Evolutionary conservation across 805 yeast species (phyloP).

Genomic region (Saccharomyces cerevisiae): DNA sequence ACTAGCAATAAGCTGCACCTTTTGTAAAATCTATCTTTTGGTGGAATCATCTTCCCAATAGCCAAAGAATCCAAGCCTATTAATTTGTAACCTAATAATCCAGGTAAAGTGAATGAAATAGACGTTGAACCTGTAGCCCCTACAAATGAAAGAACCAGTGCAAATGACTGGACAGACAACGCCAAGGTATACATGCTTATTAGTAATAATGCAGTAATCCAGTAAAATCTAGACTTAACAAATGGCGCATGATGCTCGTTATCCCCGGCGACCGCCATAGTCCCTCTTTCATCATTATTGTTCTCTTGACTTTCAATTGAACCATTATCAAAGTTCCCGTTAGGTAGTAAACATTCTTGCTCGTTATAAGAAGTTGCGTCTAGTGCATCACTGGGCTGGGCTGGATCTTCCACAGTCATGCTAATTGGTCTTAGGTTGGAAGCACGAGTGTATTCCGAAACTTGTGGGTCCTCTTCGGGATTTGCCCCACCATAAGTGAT

Average conservation of each 20-base stretch:
- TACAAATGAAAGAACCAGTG: constrained; percentile 74
- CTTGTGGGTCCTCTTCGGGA: neutral
- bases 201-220: constrained; percentile 39
- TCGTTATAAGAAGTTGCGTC: neutral
- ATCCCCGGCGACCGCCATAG: neutral
- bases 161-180: constrained; percentile 60
- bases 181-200: constrained; percentile 56
- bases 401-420: constrained; percentile 2
- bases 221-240: constrained; percentile 17
- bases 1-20: constrained; percentile 47
- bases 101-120: constrained; percentile 85
- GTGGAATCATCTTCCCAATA: constrained; percentile 25
- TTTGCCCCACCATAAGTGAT: constrained; percentile 6
- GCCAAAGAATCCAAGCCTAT: constrained; percentile 35
- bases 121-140: constrained; percentile 93
- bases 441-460: constrained; percentile 2
- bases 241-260: constrained; percentile 15
- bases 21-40: constrained; percentile 27
- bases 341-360: neutral
- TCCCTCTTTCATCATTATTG: neutral
- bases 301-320: neutral
- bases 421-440: constrained; percentile 3
- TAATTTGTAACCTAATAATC: constrained; percentile 71
- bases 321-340: neutral
- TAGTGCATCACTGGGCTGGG: neutral